Conservation (phyloP, 2,329 filamentous ascomycete species). For the Diaporthe amygdali region DNA sequence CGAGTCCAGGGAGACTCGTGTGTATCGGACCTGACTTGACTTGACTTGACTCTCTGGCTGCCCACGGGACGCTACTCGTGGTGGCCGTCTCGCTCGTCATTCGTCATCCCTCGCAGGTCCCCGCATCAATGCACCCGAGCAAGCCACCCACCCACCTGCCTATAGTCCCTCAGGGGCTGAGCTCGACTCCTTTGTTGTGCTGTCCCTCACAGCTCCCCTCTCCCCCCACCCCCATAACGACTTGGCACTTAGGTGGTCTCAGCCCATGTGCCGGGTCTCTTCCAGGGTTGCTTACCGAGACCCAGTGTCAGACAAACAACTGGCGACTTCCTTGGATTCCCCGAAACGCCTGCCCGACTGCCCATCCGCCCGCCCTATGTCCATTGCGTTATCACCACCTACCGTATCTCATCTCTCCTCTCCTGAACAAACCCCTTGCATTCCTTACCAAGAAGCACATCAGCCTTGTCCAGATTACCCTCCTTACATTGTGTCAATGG, state of each 20-base stretch:
- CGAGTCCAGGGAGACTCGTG: neutral
- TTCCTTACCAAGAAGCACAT: neutral
- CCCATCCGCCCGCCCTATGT: neutral
- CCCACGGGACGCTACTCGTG: constrained; percentile 14
- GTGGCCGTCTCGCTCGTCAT: constrained; percentile 13
- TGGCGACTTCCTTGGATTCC: neutral
- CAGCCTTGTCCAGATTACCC: neutral
- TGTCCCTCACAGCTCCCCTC: neutral
- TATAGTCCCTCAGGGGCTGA: constrained; percentile 4
- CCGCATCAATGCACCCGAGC: constrained; percentile 3
- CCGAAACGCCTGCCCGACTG: constrained; percentile 10
- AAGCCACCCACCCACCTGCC: neutral
- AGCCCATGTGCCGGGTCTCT: neutral
- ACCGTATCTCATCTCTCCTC: constrained; percentile 9
- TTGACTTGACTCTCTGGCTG: constrained; percentile 18
- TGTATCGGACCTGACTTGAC: constrained; percentile 7
- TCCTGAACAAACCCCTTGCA: constrained; percentile 9
- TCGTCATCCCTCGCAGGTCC: constrained; percentile 15
- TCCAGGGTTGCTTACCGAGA: neutral
- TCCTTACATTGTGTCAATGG: neutral
- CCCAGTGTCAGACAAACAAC: constrained; percentile 9
- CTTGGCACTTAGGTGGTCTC: constrained; percentile 6
- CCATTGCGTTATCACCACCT: constrained; percentile 22
- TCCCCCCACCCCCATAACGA: neutral
- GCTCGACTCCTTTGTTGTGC: constrained; percentile 9